A percentile compares a stretch with the other conserved stretches of the same genome.
These are phyloP conservation scores for Colletotrichum trifolii DNA, from an alignment of 2,329 filamentous ascomycete genomes.

Conservation along the genomic window DNA sequence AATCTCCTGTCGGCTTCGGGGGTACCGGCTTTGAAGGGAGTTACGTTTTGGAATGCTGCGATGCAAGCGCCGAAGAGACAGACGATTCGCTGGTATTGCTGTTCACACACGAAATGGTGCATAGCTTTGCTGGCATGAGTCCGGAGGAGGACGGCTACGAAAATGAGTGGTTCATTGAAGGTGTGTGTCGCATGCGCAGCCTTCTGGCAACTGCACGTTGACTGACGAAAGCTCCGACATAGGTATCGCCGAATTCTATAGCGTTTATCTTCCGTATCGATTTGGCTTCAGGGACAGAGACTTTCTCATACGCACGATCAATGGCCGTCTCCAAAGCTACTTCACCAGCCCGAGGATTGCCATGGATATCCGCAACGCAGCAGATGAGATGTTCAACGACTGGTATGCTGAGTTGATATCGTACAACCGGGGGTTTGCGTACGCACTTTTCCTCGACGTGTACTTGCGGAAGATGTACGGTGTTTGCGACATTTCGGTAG, in stretches of 20 bases:
- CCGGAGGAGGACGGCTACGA: constrained; percentile 31
- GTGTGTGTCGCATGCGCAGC: background rate
- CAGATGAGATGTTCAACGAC: constrained; percentile 27
- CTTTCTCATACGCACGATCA: constrained; percentile 29
- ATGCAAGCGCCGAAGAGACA: constrained; percentile 8
- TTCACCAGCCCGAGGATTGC: constrained; percentile 32
- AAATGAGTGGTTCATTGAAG: constrained; percentile 36
- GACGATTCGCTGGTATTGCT: constrained; percentile 21
- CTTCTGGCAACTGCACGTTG: too few species aligned
- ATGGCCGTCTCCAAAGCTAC: constrained; percentile 28
- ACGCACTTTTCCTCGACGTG: constrained; percentile 21
- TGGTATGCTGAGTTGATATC: constrained; percentile 36
- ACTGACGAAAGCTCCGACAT: background rate
- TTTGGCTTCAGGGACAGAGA: constrained; percentile 28
- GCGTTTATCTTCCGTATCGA: constrained; percentile 31
- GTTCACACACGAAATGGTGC: constrained; percentile 37
- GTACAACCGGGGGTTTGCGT: constrained; percentile 22
- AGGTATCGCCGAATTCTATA: constrained; percentile 35
- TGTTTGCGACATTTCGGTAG: background rate
- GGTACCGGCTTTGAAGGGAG: constrained; percentile 31
- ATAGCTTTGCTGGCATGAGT: constrained; percentile 29
- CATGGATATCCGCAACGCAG: constrained; percentile 22
- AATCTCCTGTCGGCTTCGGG: constrained; percentile 22
- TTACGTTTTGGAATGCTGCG: constrained; percentile 35
- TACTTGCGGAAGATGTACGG: background rate